Conservation (phyloP, 2,329 filamentous ascomycete species). For the Trichophyton rubrum region DNA sequence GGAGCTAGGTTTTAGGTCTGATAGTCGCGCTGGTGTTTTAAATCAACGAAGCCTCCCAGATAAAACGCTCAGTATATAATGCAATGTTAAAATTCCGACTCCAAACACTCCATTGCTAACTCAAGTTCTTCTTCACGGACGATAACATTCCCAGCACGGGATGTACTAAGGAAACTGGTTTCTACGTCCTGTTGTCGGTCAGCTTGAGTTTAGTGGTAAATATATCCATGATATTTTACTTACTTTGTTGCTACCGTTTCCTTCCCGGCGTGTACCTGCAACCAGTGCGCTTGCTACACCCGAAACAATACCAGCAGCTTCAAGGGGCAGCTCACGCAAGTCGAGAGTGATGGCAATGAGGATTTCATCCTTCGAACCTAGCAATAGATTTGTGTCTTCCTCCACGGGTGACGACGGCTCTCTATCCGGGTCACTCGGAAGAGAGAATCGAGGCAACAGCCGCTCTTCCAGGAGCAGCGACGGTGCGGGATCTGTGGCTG, state of each 20-base stretch:
- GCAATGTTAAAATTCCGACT: constrained; percentile 17
- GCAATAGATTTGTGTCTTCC: constrained; percentile 50
- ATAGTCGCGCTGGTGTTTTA: neutral
- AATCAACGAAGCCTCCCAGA: neutral
- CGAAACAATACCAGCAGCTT: constrained; percentile 89
- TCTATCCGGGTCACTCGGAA: constrained; percentile 62
- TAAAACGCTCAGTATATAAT: neutral
- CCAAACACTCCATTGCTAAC: constrained; percentile 60
- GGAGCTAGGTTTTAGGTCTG: neutral
- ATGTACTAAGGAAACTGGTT: constrained; percentile 83
- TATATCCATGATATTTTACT: neutral
- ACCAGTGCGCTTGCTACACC: constrained; percentile 77
- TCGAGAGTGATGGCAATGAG: constrained; percentile 83
- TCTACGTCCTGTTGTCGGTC: constrained; percentile 42
- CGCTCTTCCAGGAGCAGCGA: constrained; percentile 35
- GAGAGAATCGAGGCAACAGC: constrained; percentile 52
- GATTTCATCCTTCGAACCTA: constrained; percentile 57
- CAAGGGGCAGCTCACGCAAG: constrained; percentile 63
- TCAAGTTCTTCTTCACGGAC: constrained; percentile 60
- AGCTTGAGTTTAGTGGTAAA: neutral
- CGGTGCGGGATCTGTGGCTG: constrained; percentile 33
- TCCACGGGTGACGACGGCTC: constrained; percentile 10
- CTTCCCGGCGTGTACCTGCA: constrained; percentile 49
- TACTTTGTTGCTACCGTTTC: constrained; percentile 15
- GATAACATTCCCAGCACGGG: constrained; percentile 78